phyloP scores from a whole-genome alignment of 2,329 filamentous ascomycete species.

The Bimuria novae-zelandiae region DNA sequence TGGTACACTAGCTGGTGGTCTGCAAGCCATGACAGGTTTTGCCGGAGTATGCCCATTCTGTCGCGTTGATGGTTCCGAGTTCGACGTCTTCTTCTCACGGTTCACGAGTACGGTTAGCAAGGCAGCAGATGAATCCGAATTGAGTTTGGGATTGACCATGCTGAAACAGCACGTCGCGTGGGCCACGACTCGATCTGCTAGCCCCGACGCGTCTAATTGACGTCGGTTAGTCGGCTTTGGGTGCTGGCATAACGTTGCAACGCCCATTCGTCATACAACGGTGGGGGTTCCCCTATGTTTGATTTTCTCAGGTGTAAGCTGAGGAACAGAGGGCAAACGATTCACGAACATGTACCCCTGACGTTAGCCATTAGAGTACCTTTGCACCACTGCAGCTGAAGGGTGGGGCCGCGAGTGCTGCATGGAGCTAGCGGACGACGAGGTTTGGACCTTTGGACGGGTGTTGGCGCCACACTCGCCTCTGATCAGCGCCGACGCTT shows the following conservation, averaged over 20 bases:
- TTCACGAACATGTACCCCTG: no score
- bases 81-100: not conserved
- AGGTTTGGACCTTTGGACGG: no score
- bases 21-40: not conserved
- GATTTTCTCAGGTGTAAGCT: no score
- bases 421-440: not conserved
- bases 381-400: slow-evolving; percentile 6
- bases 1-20: no score
- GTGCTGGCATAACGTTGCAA: not conserved
- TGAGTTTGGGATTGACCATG: slow-evolving; percentile 5
- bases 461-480: not conserved
- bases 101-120: not conserved
- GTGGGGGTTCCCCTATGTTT: not conserved
- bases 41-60: no score
- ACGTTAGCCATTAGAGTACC: no score
- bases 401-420: not conserved
- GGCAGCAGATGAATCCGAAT: not conserved
- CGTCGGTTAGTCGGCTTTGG: not conserved
- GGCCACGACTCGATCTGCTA: slow-evolving; percentile 4
- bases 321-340: no score
- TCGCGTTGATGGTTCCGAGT: no score
- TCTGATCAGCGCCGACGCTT: slow-evolving; percentile 4
- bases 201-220: not conserved
- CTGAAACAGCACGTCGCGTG: slow-evolving; percentile 11
- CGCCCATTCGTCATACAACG: not conserved